phyloP scores from a whole-genome alignment of 441 rosid genomes.

The Erodium chrysanthum region DNA sequence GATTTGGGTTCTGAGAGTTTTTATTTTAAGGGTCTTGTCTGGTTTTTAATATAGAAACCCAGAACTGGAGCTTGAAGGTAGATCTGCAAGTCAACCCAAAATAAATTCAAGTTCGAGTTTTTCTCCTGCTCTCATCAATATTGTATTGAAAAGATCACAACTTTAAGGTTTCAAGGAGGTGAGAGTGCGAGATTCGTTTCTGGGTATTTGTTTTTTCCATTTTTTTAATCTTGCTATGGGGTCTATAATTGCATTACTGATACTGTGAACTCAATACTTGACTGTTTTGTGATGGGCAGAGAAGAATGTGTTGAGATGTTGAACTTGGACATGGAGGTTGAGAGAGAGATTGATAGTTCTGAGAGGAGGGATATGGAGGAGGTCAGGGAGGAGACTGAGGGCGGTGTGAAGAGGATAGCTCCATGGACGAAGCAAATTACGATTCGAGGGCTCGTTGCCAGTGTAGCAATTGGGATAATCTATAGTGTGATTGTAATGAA shows the following conservation, averaged over 20 bases:
- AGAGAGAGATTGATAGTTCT: background rate
- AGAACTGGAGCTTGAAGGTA: too few relatives aligned
- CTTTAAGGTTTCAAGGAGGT: too few relatives aligned
- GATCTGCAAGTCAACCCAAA: too few relatives aligned
- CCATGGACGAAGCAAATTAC: slow-evolving; percentile 86
- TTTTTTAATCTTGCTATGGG: background rate
- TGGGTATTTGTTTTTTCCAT: too few relatives aligned
- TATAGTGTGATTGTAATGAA: slow-evolving; percentile 79
- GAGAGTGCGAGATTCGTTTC: too few relatives aligned
- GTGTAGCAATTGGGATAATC: slow-evolving; percentile 51
- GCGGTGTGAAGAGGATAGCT: slow-evolving; percentile 33
- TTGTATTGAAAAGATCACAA: too few relatives aligned
- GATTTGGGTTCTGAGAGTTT: background rate
- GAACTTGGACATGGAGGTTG: background rate
- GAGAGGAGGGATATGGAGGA: slow-evolving; percentile 23
- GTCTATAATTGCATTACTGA: background rate
- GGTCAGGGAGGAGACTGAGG: slow-evolving; percentile 32
- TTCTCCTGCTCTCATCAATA: too few relatives aligned
- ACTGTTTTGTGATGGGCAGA: background rate
- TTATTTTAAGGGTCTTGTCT: too few relatives aligned
- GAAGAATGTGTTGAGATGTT: background rate
- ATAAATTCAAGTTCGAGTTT: too few relatives aligned
- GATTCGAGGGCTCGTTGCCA: slow-evolving; percentile 53
- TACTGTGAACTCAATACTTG: background rate
- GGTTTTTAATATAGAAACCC: too few relatives aligned